Evolutionary conservation across 371 early-diverging fungal genomes (phyloP).

Genomic region (Mortierella sp.): DNA sequence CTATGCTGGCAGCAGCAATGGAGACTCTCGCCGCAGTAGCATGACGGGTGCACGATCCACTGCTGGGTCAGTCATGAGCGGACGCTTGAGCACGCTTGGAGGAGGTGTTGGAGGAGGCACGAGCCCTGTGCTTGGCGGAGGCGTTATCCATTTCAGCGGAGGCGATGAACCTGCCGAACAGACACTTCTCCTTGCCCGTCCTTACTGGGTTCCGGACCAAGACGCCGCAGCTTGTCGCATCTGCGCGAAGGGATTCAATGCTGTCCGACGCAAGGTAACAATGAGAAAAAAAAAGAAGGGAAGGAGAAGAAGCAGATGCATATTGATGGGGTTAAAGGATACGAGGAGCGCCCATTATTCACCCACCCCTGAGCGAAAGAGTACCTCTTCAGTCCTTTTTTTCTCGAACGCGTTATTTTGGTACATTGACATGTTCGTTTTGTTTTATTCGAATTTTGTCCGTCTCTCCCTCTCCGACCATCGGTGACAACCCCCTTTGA

Average conservation of each 20-base stretch:
- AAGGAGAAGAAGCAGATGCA: not conserved
- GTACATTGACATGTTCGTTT: not conserved
- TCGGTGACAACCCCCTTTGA: not conserved
- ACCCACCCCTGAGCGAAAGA: constrained; percentile 2
- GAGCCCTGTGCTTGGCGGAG: constrained; percentile 32
- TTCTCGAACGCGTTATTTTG: not conserved
- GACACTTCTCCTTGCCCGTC: constrained; percentile 47
- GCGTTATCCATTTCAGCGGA: constrained; percentile 11
- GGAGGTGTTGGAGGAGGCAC: constrained; percentile 31
- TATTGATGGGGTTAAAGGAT: not conserved
- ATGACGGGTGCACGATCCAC: constrained; percentile 25
- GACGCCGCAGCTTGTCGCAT: constrained; percentile 51
- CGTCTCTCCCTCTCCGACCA: not conserved
- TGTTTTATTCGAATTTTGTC: not conserved
- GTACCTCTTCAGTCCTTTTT: not conserved
- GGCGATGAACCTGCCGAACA: constrained; percentile 48
- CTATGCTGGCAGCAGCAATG: constrained; percentile 2
- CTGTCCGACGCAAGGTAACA: constrained; percentile 57
- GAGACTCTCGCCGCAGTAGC: constrained; percentile 22
- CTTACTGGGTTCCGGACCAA: constrained; percentile 51
- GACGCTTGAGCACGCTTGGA: constrained; percentile 24
- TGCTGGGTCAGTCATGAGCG: constrained; percentile 23
- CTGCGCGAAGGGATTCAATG: constrained; percentile 44
- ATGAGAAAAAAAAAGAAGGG: constrained; percentile 1
- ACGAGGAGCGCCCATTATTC: not conserved